These are phyloP conservation scores for Auriculariales sp. DNA, from an alignment of 768 basidiomycete species.

Conservation along the genomic window DNA sequence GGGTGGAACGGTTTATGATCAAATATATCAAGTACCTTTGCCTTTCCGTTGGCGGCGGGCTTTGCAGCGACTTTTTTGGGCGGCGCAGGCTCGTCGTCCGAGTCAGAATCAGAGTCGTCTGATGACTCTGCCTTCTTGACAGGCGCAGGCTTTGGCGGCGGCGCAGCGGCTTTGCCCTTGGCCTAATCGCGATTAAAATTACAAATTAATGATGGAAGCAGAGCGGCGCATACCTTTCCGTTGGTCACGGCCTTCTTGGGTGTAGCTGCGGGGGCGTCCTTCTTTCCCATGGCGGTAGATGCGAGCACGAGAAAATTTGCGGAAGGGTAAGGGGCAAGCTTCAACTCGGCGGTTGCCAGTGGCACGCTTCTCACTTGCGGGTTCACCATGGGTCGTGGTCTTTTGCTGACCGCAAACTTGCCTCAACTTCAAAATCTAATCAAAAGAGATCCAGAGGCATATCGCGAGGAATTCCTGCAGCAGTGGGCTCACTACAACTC, in stretches of 20 bases:
- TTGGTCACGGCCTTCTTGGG: neutral
- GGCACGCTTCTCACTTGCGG: no score
- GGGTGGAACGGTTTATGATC: neutral
- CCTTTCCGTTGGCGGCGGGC: slow-evolving; percentile 11
- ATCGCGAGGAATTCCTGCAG: slow-evolving; percentile 90
- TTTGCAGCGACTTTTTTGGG: slow-evolving; percentile 24
- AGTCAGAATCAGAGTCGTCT: slow-evolving; percentile 5
- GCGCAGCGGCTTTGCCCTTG: neutral
- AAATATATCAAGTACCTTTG: neutral
- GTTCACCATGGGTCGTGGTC: slow-evolving; percentile 30
- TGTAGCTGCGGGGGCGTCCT: neutral
- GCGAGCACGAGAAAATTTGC: neutral
- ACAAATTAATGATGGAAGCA: neutral
- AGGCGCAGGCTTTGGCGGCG: slow-evolving; percentile 2
- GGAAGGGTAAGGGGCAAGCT: neutral
- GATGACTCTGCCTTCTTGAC: slow-evolving; percentile 3
- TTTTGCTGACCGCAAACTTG: slow-evolving; percentile 74
- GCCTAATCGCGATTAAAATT: neutral
- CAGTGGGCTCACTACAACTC: slow-evolving; percentile 95
- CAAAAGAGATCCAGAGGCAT: slow-evolving; percentile 79
- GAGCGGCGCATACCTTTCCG: neutral
- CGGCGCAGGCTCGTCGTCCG: slow-evolving; percentile 3
- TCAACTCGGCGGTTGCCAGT: no score
- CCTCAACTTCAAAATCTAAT: slow-evolving; percentile 95
- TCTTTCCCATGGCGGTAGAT: slow-evolving; percentile 5